Conservation (phyloP, 768 basidiomycete species). For the Serendipita sp. region DNA sequence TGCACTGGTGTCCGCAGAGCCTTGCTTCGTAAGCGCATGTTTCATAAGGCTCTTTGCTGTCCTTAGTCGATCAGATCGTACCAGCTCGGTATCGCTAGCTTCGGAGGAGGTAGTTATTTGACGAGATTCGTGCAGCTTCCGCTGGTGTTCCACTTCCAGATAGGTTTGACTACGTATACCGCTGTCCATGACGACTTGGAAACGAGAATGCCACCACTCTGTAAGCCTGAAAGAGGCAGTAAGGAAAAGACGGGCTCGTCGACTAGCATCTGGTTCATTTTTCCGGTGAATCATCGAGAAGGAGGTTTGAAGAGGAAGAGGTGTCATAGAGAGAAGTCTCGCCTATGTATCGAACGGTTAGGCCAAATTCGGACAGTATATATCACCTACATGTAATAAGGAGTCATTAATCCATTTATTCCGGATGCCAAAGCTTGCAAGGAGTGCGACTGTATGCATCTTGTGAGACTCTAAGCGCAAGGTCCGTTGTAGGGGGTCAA, state of each 20-base stretch:
- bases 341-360: conserved; percentile 37
- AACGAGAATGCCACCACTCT: conserved; percentile 78
- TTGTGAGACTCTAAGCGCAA: conserved; percentile 74
- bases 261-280: conserved; percentile 59
- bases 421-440: conserved; percentile 56
- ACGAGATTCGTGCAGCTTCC: conserved; percentile 16
- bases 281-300: conserved; percentile 74
- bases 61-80: conserved; percentile 27
- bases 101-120: conserved; percentile 18
- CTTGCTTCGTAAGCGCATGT: conserved; percentile 64
- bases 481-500: conserved; percentile 48
- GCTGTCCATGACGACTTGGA: conserved; percentile 33
- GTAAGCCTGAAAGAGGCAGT: conserved; percentile 54
- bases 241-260: conserved; percentile 82
- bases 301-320: conserved; percentile 60
- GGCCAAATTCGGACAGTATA: conserved; percentile 10
- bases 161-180: conserved; percentile 64
- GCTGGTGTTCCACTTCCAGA: conserved; percentile 42
- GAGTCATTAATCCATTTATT: conserved; percentile 76
- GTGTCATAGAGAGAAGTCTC: conserved; percentile 73
- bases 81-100: not conserved
- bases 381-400: conserved; percentile 55
- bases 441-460: conserved; percentile 68
- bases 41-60: conserved; percentile 85
- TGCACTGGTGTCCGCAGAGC: conserved; percentile 72